Percentiles rank a stretch among this genome's conserved stretches.
Evolutionary conservation across 176 grass and related monocot genomes (phyloP).

Genomic region (Elaeis guineensis): DNA sequence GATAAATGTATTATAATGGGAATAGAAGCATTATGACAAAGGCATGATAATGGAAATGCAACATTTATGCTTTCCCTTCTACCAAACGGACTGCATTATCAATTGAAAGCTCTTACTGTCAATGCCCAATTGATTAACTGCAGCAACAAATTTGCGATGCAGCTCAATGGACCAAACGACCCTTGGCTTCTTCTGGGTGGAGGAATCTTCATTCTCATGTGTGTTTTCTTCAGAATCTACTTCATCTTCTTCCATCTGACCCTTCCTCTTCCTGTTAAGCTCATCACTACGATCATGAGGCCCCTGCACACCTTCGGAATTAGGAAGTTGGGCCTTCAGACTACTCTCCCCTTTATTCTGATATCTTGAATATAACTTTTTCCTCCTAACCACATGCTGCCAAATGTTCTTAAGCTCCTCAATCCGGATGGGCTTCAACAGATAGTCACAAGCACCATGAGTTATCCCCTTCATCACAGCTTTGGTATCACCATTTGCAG

Average conservation of each 20-base stretch:
- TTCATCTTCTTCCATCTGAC: conserved; percentile 5
- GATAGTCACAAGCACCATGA: conserved; percentile 40
- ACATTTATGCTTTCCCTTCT: too few species aligned
- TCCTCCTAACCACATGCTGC: conserved; percentile 39
- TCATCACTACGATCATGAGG: conserved; percentile 3
- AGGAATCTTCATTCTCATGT: neutral
- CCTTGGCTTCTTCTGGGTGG: conserved; percentile 30
- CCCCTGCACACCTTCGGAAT: conserved; percentile 14
- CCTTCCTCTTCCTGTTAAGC: conserved; percentile 27
- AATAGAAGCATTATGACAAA: too few species aligned
- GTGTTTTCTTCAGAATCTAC: conserved; percentile 16
- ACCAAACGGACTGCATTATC: neutral
- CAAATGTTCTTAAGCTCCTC: conserved; percentile 50
- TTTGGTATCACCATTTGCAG: conserved; percentile 22
- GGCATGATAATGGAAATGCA: too few species aligned
- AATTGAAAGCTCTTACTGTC: conserved; percentile 37
- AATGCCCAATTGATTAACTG: conserved; percentile 33
- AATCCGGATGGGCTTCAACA: conserved; percentile 36
- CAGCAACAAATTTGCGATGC: conserved; percentile 47
- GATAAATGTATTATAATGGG: too few species aligned
- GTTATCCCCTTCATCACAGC: conserved; percentile 40
- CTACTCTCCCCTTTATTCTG: conserved; percentile 14
- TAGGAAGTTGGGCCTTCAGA: conserved; percentile 17
- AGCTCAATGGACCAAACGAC: conserved; percentile 37
- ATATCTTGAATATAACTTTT: neutral